A percentile compares a stretch with the other conserved stretches of the same genome.
Evolutionary conservation across 78 protist genomes (phyloP).

Genomic region (Dictyostelium purpureum): DNA sequence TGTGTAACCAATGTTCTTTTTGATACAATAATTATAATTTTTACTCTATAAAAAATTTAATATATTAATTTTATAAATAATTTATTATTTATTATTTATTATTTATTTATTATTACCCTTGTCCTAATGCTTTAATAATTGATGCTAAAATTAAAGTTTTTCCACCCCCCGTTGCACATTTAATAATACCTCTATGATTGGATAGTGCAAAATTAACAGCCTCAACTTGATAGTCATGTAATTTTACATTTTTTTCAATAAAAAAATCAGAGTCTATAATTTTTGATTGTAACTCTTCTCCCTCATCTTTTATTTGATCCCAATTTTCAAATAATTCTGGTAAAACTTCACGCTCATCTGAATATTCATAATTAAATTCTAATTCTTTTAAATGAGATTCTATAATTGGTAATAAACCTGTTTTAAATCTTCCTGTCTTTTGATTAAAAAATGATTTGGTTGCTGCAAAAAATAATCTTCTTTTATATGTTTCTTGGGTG

Average conservation of each 20-base stretch:
- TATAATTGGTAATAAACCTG: slow-evolving; percentile 68
- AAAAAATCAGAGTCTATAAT: neutral
- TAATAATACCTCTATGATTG: slow-evolving; percentile 72
- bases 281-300: slow-evolving; percentile 13
- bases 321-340: slow-evolving; percentile 42
- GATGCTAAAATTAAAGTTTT: slow-evolving; percentile 64
- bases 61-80: neutral
- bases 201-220: slow-evolving; percentile 57
- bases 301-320: slow-evolving; percentile 18
- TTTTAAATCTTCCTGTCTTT: slow-evolving; percentile 45
- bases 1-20: slow-evolving; percentile 66
- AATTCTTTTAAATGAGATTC: neutral
- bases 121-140: slow-evolving; percentile 53
- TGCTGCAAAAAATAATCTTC: neutral
- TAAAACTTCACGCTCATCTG: slow-evolving; percentile 43
- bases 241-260: neutral
- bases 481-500: neutral
- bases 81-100: neutral
- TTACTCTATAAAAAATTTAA: neutral
- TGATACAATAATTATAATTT: slow-evolving; percentile 16
- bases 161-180: slow-evolving; percentile 83
- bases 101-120: neutral
- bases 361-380: neutral
- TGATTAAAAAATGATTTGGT: slow-evolving; percentile 33
- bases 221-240: slow-evolving; percentile 68